Percentiles rank a stretch among this genome's conserved stretches.
phyloP scores from a whole-genome alignment of 441 rosid species.

The Brassica balearica region DNA sequence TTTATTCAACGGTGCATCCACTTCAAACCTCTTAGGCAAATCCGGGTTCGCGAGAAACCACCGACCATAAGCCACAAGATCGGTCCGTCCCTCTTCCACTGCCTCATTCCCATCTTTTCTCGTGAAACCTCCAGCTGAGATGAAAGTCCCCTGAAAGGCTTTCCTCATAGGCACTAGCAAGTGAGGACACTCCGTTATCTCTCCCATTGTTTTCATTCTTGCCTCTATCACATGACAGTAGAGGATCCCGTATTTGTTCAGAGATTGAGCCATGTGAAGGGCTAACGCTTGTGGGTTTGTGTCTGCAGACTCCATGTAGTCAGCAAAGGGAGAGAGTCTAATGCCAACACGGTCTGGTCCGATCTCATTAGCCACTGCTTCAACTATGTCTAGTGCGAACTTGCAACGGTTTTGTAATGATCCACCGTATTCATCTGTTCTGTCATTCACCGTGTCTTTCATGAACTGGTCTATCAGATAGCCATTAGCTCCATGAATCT shows the following conservation, averaged over 20 bases:
- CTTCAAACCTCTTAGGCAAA: slow-evolving; percentile 52
- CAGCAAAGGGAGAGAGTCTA: slow-evolving; percentile 58
- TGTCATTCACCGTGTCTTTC: slow-evolving; percentile 51
- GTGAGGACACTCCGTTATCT: slow-evolving; percentile 38
- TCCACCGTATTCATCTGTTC: slow-evolving; percentile 55
- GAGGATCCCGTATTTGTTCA: slow-evolving; percentile 52
- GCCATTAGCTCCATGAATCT: slow-evolving; percentile 56
- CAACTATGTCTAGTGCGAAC: slow-evolving; percentile 49
- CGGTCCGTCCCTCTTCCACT: slow-evolving; percentile 42
- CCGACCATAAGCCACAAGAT: slow-evolving; percentile 52
- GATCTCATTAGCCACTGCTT: slow-evolving; percentile 53
- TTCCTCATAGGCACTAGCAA: slow-evolving; percentile 50
- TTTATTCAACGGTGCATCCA: slow-evolving; percentile 47
- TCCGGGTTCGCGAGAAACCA: slow-evolving; percentile 58
- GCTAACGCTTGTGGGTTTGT: slow-evolving; percentile 56
- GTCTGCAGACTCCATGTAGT: slow-evolving; percentile 48
- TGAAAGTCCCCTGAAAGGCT: slow-evolving; percentile 57
- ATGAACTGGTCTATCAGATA: slow-evolving; percentile 53
- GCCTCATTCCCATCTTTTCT: slow-evolving; percentile 50
- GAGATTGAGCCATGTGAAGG: slow-evolving; percentile 51
- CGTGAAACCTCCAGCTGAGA: slow-evolving; percentile 47
- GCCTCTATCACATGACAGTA: slow-evolving; percentile 69
- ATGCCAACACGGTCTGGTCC: slow-evolving; percentile 55
- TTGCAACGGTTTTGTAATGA: slow-evolving; percentile 53
- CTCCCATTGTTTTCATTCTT: slow-evolving; percentile 38